These are phyloP conservation scores for Cryptococcus sp. DNA, from an alignment of 1,284 basidiomycete species.

Conservation along the genomic window DNA sequence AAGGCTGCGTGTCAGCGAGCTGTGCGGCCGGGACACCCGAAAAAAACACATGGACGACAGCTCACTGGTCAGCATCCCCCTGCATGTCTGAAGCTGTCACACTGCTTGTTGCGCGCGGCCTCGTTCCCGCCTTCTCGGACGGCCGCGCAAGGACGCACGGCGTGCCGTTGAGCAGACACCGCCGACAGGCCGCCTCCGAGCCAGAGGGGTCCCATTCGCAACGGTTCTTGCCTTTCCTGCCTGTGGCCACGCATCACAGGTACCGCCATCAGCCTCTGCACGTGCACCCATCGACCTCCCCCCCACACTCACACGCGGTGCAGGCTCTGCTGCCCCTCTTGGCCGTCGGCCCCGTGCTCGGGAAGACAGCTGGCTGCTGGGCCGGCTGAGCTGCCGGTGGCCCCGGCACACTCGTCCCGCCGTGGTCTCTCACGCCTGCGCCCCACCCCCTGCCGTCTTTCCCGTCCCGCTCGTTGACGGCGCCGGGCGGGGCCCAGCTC, in stretches of 20 bases:
- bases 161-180: slow-evolving; percentile 78
- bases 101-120: slow-evolving; percentile 21
- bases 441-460: slow-evolving; percentile 1
- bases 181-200: slow-evolving; percentile 58
- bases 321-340: slow-evolving; percentile 49
- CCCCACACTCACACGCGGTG: slow-evolving; percentile 45
- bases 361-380: slow-evolving; percentile 11
- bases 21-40: too few species aligned
- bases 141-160: slow-evolving; percentile 89
- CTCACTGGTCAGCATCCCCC: slow-evolving; percentile 53
- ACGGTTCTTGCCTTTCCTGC: slow-evolving; percentile 86
- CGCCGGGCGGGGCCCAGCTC: too few species aligned
- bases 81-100: slow-evolving; percentile 55
- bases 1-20: background rate
- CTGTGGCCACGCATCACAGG: slow-evolving; percentile 14
- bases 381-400: background rate
- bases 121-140: slow-evolving; percentile 25
- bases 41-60: background rate
- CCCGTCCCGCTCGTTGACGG: background rate
- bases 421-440: background rate
- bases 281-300: too few species aligned
- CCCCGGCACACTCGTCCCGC: background rate
- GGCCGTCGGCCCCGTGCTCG: slow-evolving; percentile 21
- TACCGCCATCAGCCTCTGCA: too few species aligned
- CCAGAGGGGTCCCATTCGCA: slow-evolving; percentile 69